Conservation (phyloP, 2,329 filamentous ascomycete genomes). For the Phoma sp. region DNA sequence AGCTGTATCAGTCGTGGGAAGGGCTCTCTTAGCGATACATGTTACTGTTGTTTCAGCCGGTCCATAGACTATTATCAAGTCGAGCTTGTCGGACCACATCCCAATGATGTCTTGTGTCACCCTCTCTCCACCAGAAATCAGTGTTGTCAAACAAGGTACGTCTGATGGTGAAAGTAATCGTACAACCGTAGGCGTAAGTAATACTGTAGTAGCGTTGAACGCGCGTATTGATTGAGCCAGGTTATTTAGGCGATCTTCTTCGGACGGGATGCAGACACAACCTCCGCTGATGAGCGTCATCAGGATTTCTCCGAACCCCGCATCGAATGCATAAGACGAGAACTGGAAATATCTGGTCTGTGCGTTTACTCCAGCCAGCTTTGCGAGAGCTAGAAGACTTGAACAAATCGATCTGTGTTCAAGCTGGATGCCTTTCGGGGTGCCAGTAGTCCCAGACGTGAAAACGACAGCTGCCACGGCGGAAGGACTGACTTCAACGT, state of each 20-base stretch:
- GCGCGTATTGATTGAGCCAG: too few species aligned
- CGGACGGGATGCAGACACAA: too few species aligned
- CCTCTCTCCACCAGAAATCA: background rate
- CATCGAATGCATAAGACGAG: too few species aligned
- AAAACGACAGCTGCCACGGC: background rate
- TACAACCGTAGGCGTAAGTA: background rate
- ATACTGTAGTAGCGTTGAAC: too few species aligned
- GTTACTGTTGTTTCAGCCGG: background rate
- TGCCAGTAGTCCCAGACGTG: background rate
- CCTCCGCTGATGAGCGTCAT: too few species aligned
- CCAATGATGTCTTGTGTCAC: background rate
- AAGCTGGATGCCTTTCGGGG: background rate
- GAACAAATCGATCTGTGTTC: background rate
- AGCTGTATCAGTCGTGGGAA: background rate
- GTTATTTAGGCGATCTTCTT: too few species aligned
- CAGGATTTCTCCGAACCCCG: too few species aligned
- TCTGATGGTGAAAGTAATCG: background rate
- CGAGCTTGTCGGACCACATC: background rate
- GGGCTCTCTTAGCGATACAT: background rate
- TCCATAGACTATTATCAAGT: background rate
- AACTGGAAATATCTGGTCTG: too few species aligned
- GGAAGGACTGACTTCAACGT: background rate
- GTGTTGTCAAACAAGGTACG: background rate
- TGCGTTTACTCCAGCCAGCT: too few species aligned
- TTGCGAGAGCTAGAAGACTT: too few species aligned